Evolutionary conservation across 768 basidiomycete species (phyloP), one percentile per base, ranked within the genome.

Genomic region (Terana coerulea): DNA sequence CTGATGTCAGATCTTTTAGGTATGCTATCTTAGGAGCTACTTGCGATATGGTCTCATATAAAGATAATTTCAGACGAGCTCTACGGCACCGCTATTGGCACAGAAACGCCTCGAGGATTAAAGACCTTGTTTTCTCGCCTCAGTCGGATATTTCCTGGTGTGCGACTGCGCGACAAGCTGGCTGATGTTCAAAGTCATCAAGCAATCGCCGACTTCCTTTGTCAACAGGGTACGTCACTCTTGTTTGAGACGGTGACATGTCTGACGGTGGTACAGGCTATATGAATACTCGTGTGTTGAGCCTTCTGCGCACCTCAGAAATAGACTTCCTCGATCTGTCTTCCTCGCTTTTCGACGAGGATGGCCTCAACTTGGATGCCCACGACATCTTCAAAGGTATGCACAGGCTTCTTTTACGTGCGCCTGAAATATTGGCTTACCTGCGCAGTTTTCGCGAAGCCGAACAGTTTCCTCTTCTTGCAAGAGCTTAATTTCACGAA

Each of bases 401-500:
- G 58, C 42, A 25, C 14, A 14, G 34, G 8, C 24, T 31, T 51
- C 24, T n/a, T 30, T 26, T 37, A 29, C 33, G 41, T 41, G 33
- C 28, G 42, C 48, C 37, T 47, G 54, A 25, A 29, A 51, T 42
- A 29, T 57, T 37, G 21, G 26, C 31, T 54, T 17, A 46, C 21
- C 30, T 36, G 7, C 14, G 41, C 56, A 82, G 82, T 74, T 4
- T 79, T 86, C 57, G 66, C 69, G 47, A 72, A 70, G 50, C 74
- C 77, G 1, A 72, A 76, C 52, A 75, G 74, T 56, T 87, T 83
- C 61, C 67, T 67, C 8, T 74, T 67, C 51, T 68, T 86, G 24
- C 59, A 67, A 6, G 72, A 76, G 45, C 72, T 86, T n/a, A 75
- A 74, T 3, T 72, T 86, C 45, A 69, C 68, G 28, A 72, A 72